phyloP scores from a whole-genome alignment of 2,329 filamentous ascomycete genomes.

The Tolypocladium ophioglossoides region DNA sequence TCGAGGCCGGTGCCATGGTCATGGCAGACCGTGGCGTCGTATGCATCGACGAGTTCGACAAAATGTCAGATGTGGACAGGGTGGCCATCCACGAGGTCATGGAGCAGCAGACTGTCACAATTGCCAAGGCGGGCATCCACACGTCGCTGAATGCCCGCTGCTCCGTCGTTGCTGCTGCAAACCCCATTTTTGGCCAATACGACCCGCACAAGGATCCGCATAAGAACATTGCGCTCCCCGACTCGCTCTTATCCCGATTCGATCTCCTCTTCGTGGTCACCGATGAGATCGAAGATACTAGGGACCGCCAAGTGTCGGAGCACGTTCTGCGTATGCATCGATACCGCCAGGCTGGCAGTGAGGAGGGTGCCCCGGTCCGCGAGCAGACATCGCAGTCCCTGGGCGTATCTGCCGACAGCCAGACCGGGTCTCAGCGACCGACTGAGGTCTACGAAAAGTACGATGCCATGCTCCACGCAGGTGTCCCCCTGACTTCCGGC shows the following conservation, averaged over 20 bases:
- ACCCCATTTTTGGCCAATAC: conserved; percentile 96
- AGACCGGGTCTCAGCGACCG: conserved; percentile 59
- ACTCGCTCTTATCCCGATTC: conserved; percentile 95
- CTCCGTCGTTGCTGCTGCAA: conserved; percentile 91
- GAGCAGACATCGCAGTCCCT: conserved; percentile 78
- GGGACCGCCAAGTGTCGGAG: conserved; percentile 86
- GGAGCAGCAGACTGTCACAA: conserved; percentile 99
- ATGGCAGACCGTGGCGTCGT: conserved; percentile 94
- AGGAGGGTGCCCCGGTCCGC: conserved; percentile 89
- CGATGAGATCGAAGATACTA: conserved; percentile 91
- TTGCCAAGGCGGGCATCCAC: conserved; percentile 96
- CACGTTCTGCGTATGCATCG: conserved; percentile 96
- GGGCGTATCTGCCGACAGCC: conserved; percentile 75
- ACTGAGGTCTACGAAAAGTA: conserved; percentile 95
- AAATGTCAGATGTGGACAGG: conserved; percentile 97
- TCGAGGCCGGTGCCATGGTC: conserved; percentile 98
- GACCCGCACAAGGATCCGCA: conserved; percentile 98
- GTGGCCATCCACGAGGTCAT: conserved; percentile 99
- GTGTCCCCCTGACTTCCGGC: conserved; percentile 67
- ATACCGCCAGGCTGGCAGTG: conserved; percentile 83
- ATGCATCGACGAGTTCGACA: conserved; percentile 98
- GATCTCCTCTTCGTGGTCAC: conserved; percentile 96
- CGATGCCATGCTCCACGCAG: conserved; percentile 89
- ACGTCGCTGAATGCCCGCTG: conserved; percentile 94
- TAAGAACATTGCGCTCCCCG: conserved; percentile 94